These are phyloP conservation scores for Rugonectria rugulosa DNA, from an alignment of 2,329 filamentous ascomycete genomes.

Conservation along the genomic window DNA sequence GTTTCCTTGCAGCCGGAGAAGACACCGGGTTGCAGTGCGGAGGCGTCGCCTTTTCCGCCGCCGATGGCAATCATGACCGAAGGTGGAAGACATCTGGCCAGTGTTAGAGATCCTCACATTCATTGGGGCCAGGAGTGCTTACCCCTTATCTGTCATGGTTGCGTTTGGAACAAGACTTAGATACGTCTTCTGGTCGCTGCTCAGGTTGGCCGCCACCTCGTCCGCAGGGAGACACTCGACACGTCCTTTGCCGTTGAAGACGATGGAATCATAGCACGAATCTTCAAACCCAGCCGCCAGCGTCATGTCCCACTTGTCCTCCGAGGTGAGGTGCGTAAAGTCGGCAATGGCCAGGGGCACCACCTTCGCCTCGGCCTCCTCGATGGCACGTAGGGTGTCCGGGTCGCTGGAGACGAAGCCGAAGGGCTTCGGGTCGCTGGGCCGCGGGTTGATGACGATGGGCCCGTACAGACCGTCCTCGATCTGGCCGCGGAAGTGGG, in stretches of 20 bases:
- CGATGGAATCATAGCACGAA: slow-evolving; percentile 65
- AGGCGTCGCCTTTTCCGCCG: slow-evolving; percentile 41
- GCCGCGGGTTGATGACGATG: slow-evolving; percentile 56
- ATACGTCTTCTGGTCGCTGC: slow-evolving; percentile 40
- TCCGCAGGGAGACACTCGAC: slow-evolving; percentile 58
- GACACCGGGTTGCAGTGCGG: slow-evolving; percentile 50
- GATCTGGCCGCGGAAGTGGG: slow-evolving; percentile 62
- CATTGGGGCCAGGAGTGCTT: neutral
- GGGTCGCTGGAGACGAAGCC: slow-evolving; percentile 51
- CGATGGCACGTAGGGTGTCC: slow-evolving; percentile 51
- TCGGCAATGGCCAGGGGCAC: slow-evolving; percentile 63
- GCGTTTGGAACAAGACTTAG: slow-evolving; percentile 40
- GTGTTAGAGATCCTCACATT: neutral
- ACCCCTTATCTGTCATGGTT: slow-evolving; percentile 53
- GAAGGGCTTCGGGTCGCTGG: slow-evolving; percentile 52
- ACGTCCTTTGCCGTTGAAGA: slow-evolving; percentile 68
- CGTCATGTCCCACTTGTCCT: slow-evolving; percentile 54
- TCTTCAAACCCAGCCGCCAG: slow-evolving; percentile 55
- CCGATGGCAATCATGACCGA: slow-evolving; percentile 49
- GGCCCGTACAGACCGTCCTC: slow-evolving; percentile 67
- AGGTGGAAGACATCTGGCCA: slow-evolving; percentile 36
- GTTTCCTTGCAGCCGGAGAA: slow-evolving; percentile 58
- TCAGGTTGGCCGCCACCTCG: slow-evolving; percentile 51
- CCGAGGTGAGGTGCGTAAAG: slow-evolving; percentile 61
- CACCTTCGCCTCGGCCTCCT: slow-evolving; percentile 55